Base-by-base conservation (phyloP, 495 filamentous ascomycete genomes). In the Aspergillus biplanus region DNA sequence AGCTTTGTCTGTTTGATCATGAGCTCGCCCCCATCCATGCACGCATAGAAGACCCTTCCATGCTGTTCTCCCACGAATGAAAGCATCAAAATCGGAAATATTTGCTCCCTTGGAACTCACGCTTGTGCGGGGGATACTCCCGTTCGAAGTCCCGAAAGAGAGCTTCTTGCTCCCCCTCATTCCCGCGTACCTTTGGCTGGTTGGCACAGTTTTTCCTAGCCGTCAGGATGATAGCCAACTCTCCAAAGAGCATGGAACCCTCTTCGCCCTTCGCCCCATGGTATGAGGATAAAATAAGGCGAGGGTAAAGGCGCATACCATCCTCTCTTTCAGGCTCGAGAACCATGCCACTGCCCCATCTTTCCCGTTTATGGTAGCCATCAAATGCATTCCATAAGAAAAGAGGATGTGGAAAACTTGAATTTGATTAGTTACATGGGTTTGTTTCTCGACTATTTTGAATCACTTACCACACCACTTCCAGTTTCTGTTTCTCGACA, bases 41-140 rank as follows among this genome's bases (percentile, higher is more conserved):
- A 64, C 3, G 61, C 61, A 46, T 58, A 64, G 34, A 52, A 58
- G 0, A 64, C 15, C 3, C 61, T 47, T 32, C 27, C 61, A 46
- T 58, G 61, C n/a, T 58, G 61, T 0, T 55, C 47, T 2, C 55
- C 47, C 15, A 64, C 9, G 4, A 58, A 44, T 0, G 61, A 64
- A 12, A 54, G 16, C 47, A 64, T 33, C 0, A 64, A 35, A 5
- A 58, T 31, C 0, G 61, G 61, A 16, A 63, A 63, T 27, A 44
- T 34, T 16, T 6, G 3, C n/a, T 63, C 61, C 11, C 35, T 15
- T 0, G 2, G 16, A 58, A 63, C 8, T 21, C 42, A 4, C 2
- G 18, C 1, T n/a, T 2, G 2, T 44, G n/a, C 39, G 4, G 39
- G 5, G 15, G 21, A 1, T 33, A 13, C 4, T 27, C 7, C 13